Percentiles rank a stretch among this genome's conserved stretches.
Evolutionary conservation across 768 basidiomycete genomes (phyloP).

Genomic region (Candolleomyces efflorescens): DNA sequence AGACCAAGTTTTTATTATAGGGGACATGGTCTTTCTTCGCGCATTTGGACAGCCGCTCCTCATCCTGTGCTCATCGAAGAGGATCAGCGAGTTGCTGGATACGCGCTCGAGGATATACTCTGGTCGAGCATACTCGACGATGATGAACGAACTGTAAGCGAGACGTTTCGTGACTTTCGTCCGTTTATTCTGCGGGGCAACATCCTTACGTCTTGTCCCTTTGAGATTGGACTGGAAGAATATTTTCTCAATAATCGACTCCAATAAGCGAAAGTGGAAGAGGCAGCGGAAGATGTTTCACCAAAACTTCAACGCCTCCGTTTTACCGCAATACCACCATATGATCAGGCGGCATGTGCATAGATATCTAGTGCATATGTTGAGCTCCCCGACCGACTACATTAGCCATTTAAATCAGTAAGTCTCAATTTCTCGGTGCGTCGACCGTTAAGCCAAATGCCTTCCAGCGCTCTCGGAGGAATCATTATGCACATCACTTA

Average conservation of each 20-base stretch:
- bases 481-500: background rate
- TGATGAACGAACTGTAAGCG: conserved; percentile 6
- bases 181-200: too few relatives aligned
- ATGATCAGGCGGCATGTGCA: conserved; percentile 8
- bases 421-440: background rate
- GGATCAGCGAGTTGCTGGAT: conserved; percentile 17
- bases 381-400: background rate
- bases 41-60: conserved; percentile 9
- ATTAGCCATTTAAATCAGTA: conserved; percentile 2
- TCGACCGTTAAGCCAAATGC: too few relatives aligned
- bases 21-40: background rate
- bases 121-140: background rate
- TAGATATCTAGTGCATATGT: background rate
- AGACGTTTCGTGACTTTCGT: too few relatives aligned
- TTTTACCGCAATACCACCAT: conserved; percentile 33
- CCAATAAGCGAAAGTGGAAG: conserved; percentile 1
- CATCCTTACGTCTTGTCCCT: too few relatives aligned
- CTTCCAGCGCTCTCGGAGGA: background rate
- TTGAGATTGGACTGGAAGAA: background rate
- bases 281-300: conserved; percentile 2
- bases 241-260: background rate
- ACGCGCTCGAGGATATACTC: conserved; percentile 18
- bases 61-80: conserved; percentile 16
- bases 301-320: conserved; percentile 9
- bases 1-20: background rate